phyloP scores from a whole-genome alignment of 257 asterid genomes.

The Fraxinus americana region DNA sequence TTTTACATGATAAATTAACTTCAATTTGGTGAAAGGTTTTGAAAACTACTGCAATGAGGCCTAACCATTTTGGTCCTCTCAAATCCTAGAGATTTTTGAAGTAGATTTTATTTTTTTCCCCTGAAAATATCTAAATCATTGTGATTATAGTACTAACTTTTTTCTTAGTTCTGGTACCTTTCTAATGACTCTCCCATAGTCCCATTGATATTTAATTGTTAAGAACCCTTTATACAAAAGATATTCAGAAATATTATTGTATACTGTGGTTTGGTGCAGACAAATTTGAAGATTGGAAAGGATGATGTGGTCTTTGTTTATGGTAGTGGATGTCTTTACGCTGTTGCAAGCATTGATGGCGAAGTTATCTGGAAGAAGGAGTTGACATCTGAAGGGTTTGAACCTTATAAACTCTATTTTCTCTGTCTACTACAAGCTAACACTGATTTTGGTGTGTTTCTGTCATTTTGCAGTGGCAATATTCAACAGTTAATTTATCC shows the following conservation, averaged over 20 bases:
- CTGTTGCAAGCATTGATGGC: conserved; percentile 84
- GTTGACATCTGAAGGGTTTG: conserved; percentile 75
- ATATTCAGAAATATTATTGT: conserved; percentile 23
- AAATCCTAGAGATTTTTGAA: not conserved
- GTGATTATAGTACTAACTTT: conserved; percentile 6
- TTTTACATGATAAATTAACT: not conserved
- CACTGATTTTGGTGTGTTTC: conserved; percentile 23
- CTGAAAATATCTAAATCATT: conserved; percentile 19
- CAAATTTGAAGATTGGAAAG: conserved; percentile 64
- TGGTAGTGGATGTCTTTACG: conserved; percentile 80
- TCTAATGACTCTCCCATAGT: not conserved
- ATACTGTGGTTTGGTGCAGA: conserved; percentile 48
- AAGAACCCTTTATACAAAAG: not conserved
- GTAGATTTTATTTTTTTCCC: conserved; percentile 14
- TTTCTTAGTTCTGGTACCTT: not conserved
- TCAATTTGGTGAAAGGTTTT: not conserved
- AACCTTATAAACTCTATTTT: conserved; percentile 22
- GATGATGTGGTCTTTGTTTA: conserved; percentile 67
- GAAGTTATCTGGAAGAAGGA: conserved; percentile 88
- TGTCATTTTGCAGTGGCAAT: conserved; percentile 64
- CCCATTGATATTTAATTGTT: not conserved
- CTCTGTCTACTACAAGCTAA: conserved; percentile 5
- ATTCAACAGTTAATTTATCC: conserved; percentile 63
- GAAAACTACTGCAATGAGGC: not conserved
- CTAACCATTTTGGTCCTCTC: not conserved